Conservation (phyloP, 495 filamentous ascomycete genomes). For the Articulospora tetracladia region DNA sequence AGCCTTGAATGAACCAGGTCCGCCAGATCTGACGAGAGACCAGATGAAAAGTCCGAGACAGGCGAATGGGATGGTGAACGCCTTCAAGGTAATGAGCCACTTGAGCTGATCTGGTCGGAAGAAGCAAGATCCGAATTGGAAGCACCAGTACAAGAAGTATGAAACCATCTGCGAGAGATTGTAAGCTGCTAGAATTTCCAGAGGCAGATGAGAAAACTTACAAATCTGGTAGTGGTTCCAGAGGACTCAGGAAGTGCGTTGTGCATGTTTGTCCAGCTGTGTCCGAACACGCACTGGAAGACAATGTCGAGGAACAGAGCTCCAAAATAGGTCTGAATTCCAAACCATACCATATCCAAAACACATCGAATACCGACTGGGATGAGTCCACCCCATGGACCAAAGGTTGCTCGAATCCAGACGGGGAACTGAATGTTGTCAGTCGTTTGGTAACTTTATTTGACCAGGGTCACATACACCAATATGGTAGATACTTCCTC, state of each 20-base stretch:
- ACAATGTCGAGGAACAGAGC: conserved; percentile 4
- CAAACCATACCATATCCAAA: conserved; percentile 6
- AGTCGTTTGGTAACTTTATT: too few relatives aligned
- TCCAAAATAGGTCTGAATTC: conserved; percentile 5
- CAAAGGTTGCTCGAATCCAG: conserved; percentile 1
- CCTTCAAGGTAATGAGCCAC: conserved; percentile 14
- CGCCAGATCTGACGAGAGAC: neutral
- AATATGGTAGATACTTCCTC: conserved; percentile 10
- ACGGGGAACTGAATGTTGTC: conserved; percentile 1
- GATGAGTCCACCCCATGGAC: conserved; percentile 1
- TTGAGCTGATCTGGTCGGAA: conserved; percentile 15
- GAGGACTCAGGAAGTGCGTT: conserved; percentile 27
- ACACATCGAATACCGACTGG: conserved; percentile 2
- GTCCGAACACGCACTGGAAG: conserved; percentile 6
- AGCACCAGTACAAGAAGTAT: conserved; percentile 41
- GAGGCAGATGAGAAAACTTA: neutral
- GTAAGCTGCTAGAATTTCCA: neutral
- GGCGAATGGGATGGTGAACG: conserved; percentile 3
- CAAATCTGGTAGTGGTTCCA: conserved; percentile 31
- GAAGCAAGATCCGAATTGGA: conserved; percentile 33
- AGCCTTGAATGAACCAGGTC: conserved; percentile 4
- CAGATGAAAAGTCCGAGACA: conserved; percentile 11
- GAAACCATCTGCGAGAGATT: conserved; percentile 28
- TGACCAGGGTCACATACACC: neutral
- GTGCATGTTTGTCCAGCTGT: conserved; percentile 25